These are phyloP conservation scores for Striga asiatica DNA, from an alignment of 257 asterid species.

Conservation along the genomic window DNA sequence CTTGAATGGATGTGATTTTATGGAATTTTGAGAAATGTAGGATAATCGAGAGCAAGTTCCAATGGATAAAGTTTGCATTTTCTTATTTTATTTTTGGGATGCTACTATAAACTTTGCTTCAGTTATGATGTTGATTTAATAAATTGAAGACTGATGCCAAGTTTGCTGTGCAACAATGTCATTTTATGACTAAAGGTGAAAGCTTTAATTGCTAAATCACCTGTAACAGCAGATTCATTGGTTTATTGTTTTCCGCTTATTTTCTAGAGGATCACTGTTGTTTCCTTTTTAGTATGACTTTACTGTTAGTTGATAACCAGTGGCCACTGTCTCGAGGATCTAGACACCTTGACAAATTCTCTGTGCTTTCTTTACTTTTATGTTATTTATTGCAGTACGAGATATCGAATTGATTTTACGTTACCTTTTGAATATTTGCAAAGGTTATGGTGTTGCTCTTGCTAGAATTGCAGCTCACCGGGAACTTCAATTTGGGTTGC, in stretches of 20 bases:
- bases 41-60: not conserved
- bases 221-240: not conserved
- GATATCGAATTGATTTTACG: not conserved
- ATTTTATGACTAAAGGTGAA: not conserved
- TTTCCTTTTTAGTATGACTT: no score
- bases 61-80: no score
- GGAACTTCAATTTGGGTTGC: conserved; percentile 57
- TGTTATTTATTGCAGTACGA: no score
- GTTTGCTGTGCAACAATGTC: not conserved
- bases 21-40: not conserved
- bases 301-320: no score
- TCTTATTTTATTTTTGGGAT: no score
- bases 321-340: no score
- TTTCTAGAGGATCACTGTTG: not conserved
- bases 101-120: conserved; percentile 8
- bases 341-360: no score
- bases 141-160: not conserved
- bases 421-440: not conserved
- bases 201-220: not conserved
- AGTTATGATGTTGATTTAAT: not conserved
- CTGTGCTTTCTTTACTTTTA: no score
- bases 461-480: conserved; percentile 63
- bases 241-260: not conserved
- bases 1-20: not conserved
- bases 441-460: conserved; percentile 85